A percentile compares a stretch with the other conserved stretches of the same genome.
Evolutionary conservation across 148 eudicot genomes (phyloP).

Genomic region (Rhododendron ovatum): DNA sequence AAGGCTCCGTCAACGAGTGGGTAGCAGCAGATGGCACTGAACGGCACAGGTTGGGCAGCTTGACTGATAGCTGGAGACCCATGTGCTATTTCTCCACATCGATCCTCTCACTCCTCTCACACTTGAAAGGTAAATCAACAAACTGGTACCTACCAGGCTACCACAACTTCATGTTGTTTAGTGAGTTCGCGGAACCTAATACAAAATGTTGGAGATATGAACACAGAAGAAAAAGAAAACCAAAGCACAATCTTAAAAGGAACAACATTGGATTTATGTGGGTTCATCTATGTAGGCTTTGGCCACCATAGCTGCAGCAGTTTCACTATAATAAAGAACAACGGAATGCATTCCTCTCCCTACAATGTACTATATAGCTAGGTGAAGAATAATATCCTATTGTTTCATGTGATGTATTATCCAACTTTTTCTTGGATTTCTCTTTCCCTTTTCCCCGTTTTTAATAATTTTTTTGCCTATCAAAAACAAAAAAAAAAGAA

Average conservation of each 20-base stretch:
- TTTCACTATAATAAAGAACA: background rate
- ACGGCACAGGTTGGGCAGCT: too few species aligned
- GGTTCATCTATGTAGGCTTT: background rate
- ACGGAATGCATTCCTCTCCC: background rate
- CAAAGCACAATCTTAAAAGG: background rate
- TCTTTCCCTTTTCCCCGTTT: too few species aligned
- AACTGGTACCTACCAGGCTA: background rate
- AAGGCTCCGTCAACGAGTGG: too few species aligned
- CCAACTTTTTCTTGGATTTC: too few species aligned
- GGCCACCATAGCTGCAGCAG: background rate
- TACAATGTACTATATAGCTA: background rate
- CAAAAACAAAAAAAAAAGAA: too few species aligned
- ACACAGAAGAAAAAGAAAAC: background rate
- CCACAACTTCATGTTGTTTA: background rate
- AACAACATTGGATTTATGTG: background rate
- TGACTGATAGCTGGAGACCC: too few species aligned
- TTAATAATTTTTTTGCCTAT: too few species aligned
- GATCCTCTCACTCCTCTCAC: too few species aligned
- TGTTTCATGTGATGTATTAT: too few species aligned
- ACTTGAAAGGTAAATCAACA: too few species aligned
- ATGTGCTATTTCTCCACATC: too few species aligned
- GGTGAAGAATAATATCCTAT: background rate
- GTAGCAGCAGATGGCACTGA: too few species aligned
- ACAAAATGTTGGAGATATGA: background rate
- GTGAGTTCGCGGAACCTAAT: background rate